Conservation (phyloP, 805 yeast genomes). For the Yarrowia osloensis region DNA sequence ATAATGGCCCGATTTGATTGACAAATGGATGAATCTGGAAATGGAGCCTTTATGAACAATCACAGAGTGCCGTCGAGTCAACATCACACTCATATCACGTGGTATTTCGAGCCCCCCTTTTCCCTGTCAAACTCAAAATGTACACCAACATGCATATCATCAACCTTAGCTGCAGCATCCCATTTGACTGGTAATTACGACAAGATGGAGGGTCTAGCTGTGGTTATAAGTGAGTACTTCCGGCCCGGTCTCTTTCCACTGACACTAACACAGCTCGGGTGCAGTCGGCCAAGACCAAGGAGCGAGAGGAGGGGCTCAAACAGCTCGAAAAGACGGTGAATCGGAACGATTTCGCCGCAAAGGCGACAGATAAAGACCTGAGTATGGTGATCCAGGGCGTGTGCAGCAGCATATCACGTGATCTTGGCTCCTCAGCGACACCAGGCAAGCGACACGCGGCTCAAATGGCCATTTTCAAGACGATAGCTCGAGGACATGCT, state of each 20-base stretch:
- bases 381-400: background rate
- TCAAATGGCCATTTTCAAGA: slow-evolving; percentile 8
- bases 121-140: background rate
- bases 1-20: too few species aligned
- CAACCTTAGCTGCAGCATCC: background rate
- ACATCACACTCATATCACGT: too few species aligned
- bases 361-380: slow-evolving; percentile 1
- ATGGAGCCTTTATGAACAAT: too few species aligned
- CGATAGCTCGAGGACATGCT: background rate
- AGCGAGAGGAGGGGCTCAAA: slow-evolving; percentile 11
- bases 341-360: background rate
- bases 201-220: slow-evolving; percentile 24
- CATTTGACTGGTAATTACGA: background rate
- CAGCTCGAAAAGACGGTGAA: slow-evolving; percentile 4
- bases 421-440: background rate
- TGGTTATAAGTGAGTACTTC: slow-evolving; percentile 8
- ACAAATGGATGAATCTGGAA: too few species aligned
- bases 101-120: background rate
- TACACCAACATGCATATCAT: background rate
- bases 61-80: too few species aligned
- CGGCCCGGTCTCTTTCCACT: background rate
- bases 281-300: background rate
- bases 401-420: background rate
- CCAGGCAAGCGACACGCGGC: background rate
- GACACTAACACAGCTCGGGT: slow-evolving; percentile 20